Evolutionary conservation across 2,329 filamentous ascomycete species (phyloP).

Genomic region (Botryotinia globosa): DNA sequence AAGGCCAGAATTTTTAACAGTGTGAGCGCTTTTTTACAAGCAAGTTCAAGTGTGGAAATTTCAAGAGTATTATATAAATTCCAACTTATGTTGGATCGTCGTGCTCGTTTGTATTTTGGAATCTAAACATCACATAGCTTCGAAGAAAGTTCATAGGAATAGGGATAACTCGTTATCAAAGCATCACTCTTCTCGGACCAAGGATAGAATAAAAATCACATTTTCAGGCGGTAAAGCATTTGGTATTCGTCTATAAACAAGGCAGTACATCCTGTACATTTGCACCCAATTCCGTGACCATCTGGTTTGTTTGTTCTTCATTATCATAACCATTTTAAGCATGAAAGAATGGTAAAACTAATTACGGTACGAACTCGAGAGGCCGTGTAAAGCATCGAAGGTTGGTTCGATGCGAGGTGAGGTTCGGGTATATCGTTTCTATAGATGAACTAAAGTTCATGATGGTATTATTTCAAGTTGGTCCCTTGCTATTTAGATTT

Average conservation of each 20-base stretch:
- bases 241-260: slow-evolving; percentile 19
- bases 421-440: not conserved
- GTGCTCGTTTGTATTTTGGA: not conserved
- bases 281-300: slow-evolving; percentile 12
- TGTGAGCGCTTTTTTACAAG: not conserved
- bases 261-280: slow-evolving; percentile 8
- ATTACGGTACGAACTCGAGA: not conserved
- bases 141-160: not conserved
- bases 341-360: slow-evolving; percentile 13
- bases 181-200: not conserved
- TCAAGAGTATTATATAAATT: not conserved
- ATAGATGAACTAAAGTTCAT: slow-evolving; percentile 12
- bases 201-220: not conserved
- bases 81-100: not conserved
- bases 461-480: not conserved
- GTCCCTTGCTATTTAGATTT: slow-evolving; percentile 2
- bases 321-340: slow-evolving; percentile 16
- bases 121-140: not conserved
- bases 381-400: slow-evolving; percentile 9
- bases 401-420: slow-evolving; percentile 4
- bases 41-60: not conserved
- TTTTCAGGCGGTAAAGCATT: not conserved
- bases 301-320: slow-evolving; percentile 10
- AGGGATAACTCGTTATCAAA: not conserved
- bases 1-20: not conserved